Percentiles rank a stretch among this genome's conserved stretches.
These are phyloP conservation scores for Cercospora berteroae DNA, from an alignment of 2,329 filamentous ascomycete species.

Conservation along the genomic window DNA sequence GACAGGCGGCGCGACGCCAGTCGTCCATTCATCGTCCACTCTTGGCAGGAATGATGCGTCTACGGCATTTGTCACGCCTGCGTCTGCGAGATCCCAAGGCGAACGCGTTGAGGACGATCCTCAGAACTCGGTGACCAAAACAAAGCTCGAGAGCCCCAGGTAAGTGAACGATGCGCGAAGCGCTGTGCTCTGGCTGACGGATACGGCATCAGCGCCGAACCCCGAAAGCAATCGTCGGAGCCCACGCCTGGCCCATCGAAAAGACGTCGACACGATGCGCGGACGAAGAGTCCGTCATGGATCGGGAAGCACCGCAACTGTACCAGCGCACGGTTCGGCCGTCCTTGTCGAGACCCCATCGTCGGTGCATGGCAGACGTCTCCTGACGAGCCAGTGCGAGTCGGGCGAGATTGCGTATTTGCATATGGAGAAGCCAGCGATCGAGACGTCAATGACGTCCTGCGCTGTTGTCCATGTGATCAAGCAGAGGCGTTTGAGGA, in stretches of 20 bases:
- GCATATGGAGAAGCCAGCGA: background rate
- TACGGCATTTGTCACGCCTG: background rate
- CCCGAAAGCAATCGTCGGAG: background rate
- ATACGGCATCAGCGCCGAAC: background rate
- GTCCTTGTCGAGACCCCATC: background rate
- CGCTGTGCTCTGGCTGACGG: background rate
- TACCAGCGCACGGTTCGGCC: background rate
- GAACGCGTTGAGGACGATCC: background rate
- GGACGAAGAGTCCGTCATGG: background rate
- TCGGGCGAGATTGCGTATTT: background rate
- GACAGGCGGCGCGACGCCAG: background rate
- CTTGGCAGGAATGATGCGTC: background rate
- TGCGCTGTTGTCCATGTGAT: slow-evolving; percentile 2
- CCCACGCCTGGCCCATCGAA: background rate
- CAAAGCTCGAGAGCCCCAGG: background rate
- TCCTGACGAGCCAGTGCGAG: background rate
- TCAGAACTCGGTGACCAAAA: background rate
- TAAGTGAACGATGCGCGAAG: background rate
- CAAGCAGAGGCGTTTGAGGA: background rate
- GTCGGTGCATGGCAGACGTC: background rate
- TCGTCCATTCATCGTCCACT: background rate
- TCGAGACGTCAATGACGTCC: background rate
- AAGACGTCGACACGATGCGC: background rate
- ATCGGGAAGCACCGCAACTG: background rate
- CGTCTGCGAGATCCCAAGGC: background rate